Base-by-base conservation (phyloP, 1,284 basidiomycete genomes). In the Ceratobasidium sp. region DNA sequence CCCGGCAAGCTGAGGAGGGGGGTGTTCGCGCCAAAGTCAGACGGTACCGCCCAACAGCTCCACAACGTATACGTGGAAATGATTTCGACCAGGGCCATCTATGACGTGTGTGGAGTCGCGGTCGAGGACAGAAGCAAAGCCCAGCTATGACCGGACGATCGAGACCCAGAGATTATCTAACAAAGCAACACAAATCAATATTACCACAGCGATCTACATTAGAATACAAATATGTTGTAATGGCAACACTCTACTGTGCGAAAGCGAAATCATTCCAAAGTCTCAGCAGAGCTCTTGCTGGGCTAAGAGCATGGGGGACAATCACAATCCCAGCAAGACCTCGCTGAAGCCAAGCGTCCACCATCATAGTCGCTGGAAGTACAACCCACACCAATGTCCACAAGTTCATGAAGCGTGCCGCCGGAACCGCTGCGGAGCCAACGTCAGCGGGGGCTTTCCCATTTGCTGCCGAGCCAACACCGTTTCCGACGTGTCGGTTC, bases 371-470 rank as follows among this genome's bases (percentile, higher is more conserved):
- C 8, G 46, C 70, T 0, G 70, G 70, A 8, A 73, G 3, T 5
- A 73, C 70, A 11, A 73, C 70, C 70, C 70, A 73, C 11, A 52
- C n/a, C 43, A 73, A 34, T 19, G 57, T 59, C 70, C 70, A 73
- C 11, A 64, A 44, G 29, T 46, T 73, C 70, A 73, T 64, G 22
- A 73, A 46, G n/a, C 44, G 34, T 7, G 40, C 25, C 46, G 15
- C 9, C 11, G 13, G 37, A 37, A 37, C 37, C 37, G 37, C 8
- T 15, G 46, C 46, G 19, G 46, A 15, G 2, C 46, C 46, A 2
- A 2, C 2, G 2, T 15, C 19, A 49, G 46, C 19, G 19, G 19
- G 2, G 37, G 8, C 37, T 8, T 52, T 52, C 15, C 22, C 54
- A 25, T 57, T 34, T n/a, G 54, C 32, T 22, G 19, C 54, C 17